Evolutionary conservation across 192 early-diverging fungal genomes (phyloP), one percentile per base, ranked within the genome.

Genomic region (Backusella mclennaniae): DNA sequence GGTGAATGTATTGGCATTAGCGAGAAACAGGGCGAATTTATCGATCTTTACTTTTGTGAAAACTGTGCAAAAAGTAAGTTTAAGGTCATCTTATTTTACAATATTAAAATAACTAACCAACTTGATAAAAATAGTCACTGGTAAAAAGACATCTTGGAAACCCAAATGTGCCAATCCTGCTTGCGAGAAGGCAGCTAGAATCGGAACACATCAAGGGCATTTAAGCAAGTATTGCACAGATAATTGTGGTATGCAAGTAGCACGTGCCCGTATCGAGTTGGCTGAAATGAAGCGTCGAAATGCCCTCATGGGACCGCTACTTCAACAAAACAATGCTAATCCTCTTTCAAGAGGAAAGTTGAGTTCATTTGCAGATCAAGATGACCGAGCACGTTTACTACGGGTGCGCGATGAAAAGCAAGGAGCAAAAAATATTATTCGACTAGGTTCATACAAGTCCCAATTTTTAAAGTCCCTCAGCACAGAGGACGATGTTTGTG

Each of bases 31-130:
- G 87, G 84, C 9, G 82, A 86, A 12, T 72, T 79, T 42, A 86
- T 93, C 15, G 91, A 90, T 69, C 84, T 84, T 69, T 94, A 89
- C 35, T 90, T 85, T 69, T 94, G 93, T 78, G 84, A 85, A n/a
- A 72, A 66, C 31, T 93, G 92, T 31, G n/a, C 73, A 59, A 70
- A 74, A 23, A 42, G 77, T 79, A 79, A 69, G 74, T 67, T 33
- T 31, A 2, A 3, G 15, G n/a, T 31, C 23, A 53, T 53, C 0
- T 7, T 23, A 8, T 8, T 53, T 8, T 53, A 53, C 8, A n/a
- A 19, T 0, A 41, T 41, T 9, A 14, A 44, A 44, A 17, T 44
- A 44, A 44, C 42, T 4, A 15, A 44, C 15, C 4, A 44, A 44
- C 42, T 44, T 15, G 4, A 19, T 44, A 26, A 15, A 21, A 6